Evolutionary conservation across 495 filamentous ascomycete genomes (phyloP).

Genomic region (Penicillium ochrochloron): DNA sequence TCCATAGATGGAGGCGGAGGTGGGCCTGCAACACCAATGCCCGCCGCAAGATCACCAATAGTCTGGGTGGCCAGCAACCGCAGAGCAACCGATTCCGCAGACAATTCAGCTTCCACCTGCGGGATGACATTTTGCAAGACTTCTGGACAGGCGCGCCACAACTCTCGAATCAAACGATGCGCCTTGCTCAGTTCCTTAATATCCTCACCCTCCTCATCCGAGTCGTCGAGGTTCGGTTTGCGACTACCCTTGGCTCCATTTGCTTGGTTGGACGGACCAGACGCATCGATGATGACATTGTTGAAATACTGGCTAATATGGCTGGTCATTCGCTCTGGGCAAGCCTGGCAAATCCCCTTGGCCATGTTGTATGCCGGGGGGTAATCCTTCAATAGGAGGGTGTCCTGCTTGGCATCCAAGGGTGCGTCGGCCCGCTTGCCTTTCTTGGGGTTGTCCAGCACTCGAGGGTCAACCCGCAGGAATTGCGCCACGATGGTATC

Average conservation of each 20-base stretch:
- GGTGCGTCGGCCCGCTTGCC: slow-evolving; percentile 63
- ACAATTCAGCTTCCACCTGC: slow-evolving; percentile 89
- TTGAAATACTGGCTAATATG: slow-evolving; percentile 96
- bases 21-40: slow-evolving; percentile 86
- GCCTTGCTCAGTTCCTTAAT: slow-evolving; percentile 86
- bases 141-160: slow-evolving; percentile 89
- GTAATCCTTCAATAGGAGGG: slow-evolving; percentile 78
- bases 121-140: slow-evolving; percentile 93
- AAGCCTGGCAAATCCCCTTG: slow-evolving; percentile 88
- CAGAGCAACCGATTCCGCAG: slow-evolving; percentile 84
- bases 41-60: slow-evolving; percentile 89
- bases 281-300: slow-evolving; percentile 90
- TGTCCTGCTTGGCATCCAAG: slow-evolving; percentile 74
- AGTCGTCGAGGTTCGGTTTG: slow-evolving; percentile 63
- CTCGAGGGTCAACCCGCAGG: slow-evolving; percentile 74
- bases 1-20: slow-evolving; percentile 74
- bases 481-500: slow-evolving; percentile 97
- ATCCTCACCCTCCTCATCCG: slow-evolving; percentile 84
- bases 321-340: slow-evolving; percentile 89
- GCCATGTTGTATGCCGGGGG: slow-evolving; percentile 96
- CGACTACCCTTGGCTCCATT: slow-evolving; percentile 53
- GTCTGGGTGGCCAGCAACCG: slow-evolving; percentile 89
- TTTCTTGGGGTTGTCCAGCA: slow-evolving; percentile 53
- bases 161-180: slow-evolving; percentile 83
- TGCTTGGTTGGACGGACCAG: slow-evolving; percentile 48